Evolutionary conservation across 2,329 filamentous ascomycete species (phyloP).

Genomic region (Fusarium haematococcum): DNA sequence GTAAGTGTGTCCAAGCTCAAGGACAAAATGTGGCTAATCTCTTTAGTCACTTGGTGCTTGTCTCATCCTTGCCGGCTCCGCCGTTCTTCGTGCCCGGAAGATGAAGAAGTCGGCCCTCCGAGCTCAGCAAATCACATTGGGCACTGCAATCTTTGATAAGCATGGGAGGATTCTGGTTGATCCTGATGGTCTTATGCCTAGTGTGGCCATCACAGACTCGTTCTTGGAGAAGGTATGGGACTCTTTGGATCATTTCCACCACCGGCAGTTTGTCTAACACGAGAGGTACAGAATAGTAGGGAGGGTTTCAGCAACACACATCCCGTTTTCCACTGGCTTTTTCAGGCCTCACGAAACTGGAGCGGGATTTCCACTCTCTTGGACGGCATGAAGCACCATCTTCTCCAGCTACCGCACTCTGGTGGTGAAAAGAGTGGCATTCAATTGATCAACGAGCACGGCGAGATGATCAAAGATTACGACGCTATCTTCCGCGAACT

Average conservation of each 20-base stretch:
- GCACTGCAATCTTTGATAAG: slow-evolving; percentile 73
- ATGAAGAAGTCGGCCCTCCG: slow-evolving; percentile 66
- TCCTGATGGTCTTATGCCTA: slow-evolving; percentile 75
- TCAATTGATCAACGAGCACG: slow-evolving; percentile 63
- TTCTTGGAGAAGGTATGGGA: slow-evolving; percentile 71
- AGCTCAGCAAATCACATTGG: slow-evolving; percentile 70
- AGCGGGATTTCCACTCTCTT: slow-evolving; percentile 73
- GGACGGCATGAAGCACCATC: slow-evolving; percentile 76
- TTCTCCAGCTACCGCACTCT: slow-evolving; percentile 60
- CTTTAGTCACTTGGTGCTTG: slow-evolving; percentile 70
- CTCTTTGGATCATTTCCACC: no score
- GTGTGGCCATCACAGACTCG: slow-evolving; percentile 80
- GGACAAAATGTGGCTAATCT: not conserved
- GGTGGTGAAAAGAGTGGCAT: slow-evolving; percentile 39
- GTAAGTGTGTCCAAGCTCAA: slow-evolving; percentile 56
- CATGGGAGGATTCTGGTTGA: slow-evolving; percentile 75
- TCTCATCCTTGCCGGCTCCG: slow-evolving; percentile 66
- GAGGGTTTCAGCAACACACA: slow-evolving; percentile 82
- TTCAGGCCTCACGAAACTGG: slow-evolving; percentile 84
- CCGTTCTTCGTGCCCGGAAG: slow-evolving; percentile 63
- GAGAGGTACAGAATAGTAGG: slow-evolving; percentile 56
- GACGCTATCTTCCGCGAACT: slow-evolving; percentile 82
- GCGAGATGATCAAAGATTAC: slow-evolving; percentile 75
- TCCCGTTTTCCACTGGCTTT: slow-evolving; percentile 88
- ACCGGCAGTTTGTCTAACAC: slow-evolving; percentile 13